Evolutionary conservation across 805 yeast species (phyloP).

Genomic region (Kazachstania martiniae): DNA sequence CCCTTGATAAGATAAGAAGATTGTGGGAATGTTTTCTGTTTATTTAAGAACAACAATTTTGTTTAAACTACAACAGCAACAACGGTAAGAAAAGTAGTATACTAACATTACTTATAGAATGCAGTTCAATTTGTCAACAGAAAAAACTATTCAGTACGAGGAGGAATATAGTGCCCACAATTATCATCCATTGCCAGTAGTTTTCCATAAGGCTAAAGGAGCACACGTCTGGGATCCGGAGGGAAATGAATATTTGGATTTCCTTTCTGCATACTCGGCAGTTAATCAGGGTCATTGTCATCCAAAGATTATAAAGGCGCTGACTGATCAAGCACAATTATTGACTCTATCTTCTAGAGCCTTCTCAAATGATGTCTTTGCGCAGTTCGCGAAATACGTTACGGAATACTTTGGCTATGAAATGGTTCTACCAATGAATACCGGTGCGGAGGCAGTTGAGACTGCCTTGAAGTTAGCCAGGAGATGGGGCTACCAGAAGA

Average conservation of each 20-base stretch:
- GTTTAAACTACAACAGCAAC: no score
- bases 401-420: constrained; percentile 88
- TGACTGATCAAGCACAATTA: constrained; percentile 74
- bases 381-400: constrained; percentile 73
- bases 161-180: constrained; percentile 85
- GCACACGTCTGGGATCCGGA: constrained; percentile 98
- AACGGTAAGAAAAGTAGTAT: no score
- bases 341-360: constrained; percentile 88
- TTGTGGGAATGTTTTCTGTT: no score
- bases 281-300: constrained; percentile 98
- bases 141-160: constrained; percentile 58
- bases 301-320: constrained; percentile 78
- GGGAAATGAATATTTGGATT: constrained; percentile 87
- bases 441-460: constrained; percentile 98
- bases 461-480: constrained; percentile 89
- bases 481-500: constrained; percentile 91
- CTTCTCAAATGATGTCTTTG: constrained; percentile 81
- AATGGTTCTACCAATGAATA: constrained; percentile 93
- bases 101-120: no score
- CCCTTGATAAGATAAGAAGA: no score
- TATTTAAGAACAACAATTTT: no score
- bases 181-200: constrained; percentile 95
- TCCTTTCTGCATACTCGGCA: constrained; percentile 90
- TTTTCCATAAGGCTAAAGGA: constrained; percentile 74
- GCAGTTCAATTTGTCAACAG: constrained; percentile 37